Conservation (phyloP, 306 rosid genomes). For the Cucumis cinereus region DNA sequence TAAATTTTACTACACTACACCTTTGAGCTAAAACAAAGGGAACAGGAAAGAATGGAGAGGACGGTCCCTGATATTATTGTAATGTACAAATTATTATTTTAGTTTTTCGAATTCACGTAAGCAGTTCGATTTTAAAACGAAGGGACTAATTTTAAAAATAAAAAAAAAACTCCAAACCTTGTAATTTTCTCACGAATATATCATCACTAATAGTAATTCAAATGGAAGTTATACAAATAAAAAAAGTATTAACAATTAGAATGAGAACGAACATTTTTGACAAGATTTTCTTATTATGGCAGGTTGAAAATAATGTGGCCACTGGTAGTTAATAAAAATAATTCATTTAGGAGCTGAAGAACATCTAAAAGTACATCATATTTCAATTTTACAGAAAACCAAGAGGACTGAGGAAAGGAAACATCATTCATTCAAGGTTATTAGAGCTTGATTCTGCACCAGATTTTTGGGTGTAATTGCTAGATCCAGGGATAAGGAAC, state of each 20-base stretch:
- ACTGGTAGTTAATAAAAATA: neutral
- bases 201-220: no score
- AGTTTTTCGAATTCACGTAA: no score
- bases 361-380: neutral
- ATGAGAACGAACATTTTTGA: neutral
- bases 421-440: constrained; percentile 12
- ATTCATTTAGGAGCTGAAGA: neutral
- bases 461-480: constrained; percentile 44
- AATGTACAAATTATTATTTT: no score
- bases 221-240: no score
- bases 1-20: no score
- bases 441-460: constrained; percentile 49
- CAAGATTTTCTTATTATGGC: neutral
- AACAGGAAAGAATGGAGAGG: no score
- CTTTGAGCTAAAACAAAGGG: no score
- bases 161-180: no score
- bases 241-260: neutral
- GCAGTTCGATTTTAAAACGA: no score
- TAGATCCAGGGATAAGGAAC: constrained; percentile 55
- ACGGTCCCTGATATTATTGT: no score
- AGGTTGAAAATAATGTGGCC: neutral
- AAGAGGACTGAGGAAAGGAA: neutral
- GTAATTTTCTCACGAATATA: no score
- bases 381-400: constrained; percentile 12
- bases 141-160: no score